Evolutionary conservation across 768 basidiomycete species (phyloP).

Genomic region (Pholiota conissans): DNA sequence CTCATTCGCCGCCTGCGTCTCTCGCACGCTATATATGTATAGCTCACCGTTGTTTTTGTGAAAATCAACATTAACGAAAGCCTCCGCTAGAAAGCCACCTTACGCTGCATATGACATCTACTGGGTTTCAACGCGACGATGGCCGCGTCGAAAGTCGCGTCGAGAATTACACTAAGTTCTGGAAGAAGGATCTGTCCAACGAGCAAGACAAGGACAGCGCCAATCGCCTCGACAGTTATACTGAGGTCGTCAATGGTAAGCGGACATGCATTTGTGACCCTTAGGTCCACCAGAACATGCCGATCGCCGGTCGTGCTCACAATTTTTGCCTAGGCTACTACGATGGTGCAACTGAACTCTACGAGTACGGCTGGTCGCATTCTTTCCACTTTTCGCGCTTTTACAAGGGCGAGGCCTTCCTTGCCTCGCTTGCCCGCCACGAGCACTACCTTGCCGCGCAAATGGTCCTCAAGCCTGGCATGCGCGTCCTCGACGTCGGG

Average conservation of each 20-base stretch:
- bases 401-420: conserved; percentile 85
- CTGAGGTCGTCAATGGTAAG: conserved; percentile 91
- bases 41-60: no score
- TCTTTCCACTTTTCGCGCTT: conserved; percentile 98
- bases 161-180: conserved; percentile 86
- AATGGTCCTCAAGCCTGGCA: conserved; percentile 83
- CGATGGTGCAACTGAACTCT: conserved; percentile 92
- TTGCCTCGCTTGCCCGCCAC: conserved; percentile 82
- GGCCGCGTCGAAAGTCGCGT: conserved; percentile 69
- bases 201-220: conserved; percentile 68
- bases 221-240: conserved; percentile 78
- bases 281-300: no score
- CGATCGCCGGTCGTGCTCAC: no score
- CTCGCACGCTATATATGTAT: conserved; percentile 3
- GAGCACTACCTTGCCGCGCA: conserved; percentile 95
- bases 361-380: conserved; percentile 91
- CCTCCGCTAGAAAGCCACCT: no score
- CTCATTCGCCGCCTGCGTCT: conserved; percentile 16
- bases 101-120: conserved; percentile 28
- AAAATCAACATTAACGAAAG: no score
- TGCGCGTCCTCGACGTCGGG: conserved; percentile 97
- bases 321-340: conserved; percentile 89
- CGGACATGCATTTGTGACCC: no score
- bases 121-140: conserved; percentile 35
- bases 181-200: conserved; percentile 78